Base-by-base conservation (phyloP, 257 asterid genomes). In the Eustoma russellianum region DNA sequence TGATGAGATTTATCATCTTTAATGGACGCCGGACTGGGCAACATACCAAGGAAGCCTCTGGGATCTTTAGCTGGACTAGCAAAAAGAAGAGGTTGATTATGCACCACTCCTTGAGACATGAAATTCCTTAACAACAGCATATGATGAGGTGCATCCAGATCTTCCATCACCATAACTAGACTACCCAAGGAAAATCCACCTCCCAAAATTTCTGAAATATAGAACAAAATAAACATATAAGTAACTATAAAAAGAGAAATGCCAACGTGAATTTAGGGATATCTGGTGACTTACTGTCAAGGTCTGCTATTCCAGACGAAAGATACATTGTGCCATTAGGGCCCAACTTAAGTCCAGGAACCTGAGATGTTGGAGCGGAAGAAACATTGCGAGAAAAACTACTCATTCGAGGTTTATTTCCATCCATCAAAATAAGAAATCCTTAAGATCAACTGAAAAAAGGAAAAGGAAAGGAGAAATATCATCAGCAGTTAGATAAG, bases 71-170 rank as follows among this genome's bases (percentile, higher is more conserved):
- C 82, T 7, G 97, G 95, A 61, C 97, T 92, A 63, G 94, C 94
- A 70, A 82, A 88, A 53, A 92, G 68, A 62, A 88, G 91, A 49
- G 97, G 85, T 48, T 92, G 99, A 60, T 69, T 81, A 70, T 77
- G 97, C 53, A 92, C 64, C 62, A 92, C 57, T 18, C 98, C 98
- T 67, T 92, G 98, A 66, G 97, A 78, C 98, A 92, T 92, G 59
- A 92, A 92, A 79, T 92, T 92, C 68, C 98, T 82, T 81, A 88
- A 62, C 73, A 92, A 58, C 33, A 92, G 77, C 98, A 92, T 92
- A 79, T 92, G 98, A 85, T 85, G 97, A 2, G 98, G 98, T 13
- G 97, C 97, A 67, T 92, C 98, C 0, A 82, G 71, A 43, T 88
- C 98, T 76, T 92, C 98, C 95, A 82, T 92, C 17, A 92, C 66